These are phyloP conservation scores for Umbelopsis sp. DNA, from an alignment of 192 early-diverging fungal species.

Conservation along the genomic window DNA sequence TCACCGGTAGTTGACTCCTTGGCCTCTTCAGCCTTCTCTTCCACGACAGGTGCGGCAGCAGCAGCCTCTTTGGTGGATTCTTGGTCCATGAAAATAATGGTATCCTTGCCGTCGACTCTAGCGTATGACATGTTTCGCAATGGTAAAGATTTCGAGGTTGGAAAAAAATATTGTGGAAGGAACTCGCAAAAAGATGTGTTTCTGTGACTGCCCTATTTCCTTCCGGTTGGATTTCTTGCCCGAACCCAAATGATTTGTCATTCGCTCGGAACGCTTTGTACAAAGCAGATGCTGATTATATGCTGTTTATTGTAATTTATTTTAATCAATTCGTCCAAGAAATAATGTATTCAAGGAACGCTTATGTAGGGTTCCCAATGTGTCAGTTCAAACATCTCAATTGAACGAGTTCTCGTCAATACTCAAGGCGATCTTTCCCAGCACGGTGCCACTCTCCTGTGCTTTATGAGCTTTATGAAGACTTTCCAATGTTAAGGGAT, in stretches of 20 bases:
- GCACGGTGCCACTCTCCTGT: not conserved
- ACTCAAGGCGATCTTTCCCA: constrained; percentile 8
- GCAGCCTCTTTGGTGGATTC: constrained; percentile 20
- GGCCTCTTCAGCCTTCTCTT: constrained; percentile 4
- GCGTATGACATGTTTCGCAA: constrained; percentile 27
- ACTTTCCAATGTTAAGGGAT: not conserved
- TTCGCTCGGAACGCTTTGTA: too few species aligned
- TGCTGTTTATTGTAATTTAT: too few species aligned
- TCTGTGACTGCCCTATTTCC: not conserved
- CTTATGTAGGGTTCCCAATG: not conserved
- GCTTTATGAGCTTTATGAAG: constrained; percentile 2
- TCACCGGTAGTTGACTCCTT: constrained; percentile 23
- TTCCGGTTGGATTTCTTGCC: too few species aligned
- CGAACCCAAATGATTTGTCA: too few species aligned
- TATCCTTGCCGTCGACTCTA: constrained; percentile 40
- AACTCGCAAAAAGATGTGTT: not conserved
- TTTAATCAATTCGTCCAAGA: too few species aligned
- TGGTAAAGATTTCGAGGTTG: not conserved
- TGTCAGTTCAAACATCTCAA: not conserved
- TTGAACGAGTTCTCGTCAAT: not conserved
- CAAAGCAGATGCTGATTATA: too few species aligned
- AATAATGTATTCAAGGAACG: too few species aligned
- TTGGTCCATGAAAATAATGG: constrained; percentile 34
- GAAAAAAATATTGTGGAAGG: not conserved
- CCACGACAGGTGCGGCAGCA: not conserved